A percentile compares a stretch with the other conserved stretches of the same genome.
Evolutionary conservation across 1,284 basidiomycete species (phyloP).

Genomic region (Bjerkandera adusta): DNA sequence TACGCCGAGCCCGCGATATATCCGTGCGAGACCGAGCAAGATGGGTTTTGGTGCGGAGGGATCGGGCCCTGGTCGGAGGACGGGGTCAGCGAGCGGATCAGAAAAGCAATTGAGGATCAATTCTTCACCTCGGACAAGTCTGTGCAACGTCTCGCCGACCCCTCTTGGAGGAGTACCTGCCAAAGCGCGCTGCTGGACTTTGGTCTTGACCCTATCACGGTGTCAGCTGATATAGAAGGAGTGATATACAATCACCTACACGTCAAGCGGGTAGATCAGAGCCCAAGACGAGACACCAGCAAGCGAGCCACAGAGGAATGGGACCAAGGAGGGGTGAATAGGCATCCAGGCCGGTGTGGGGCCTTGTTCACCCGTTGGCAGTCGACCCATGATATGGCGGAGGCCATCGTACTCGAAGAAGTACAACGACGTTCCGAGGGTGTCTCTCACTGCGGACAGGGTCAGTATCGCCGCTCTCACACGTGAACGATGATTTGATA

Average conservation of each 20-base stretch:
- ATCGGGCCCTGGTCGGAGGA: slow-evolving; percentile 60
- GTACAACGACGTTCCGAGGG: slow-evolving; percentile 79
- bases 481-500: slow-evolving; percentile 13
- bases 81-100: background rate
- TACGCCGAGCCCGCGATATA: slow-evolving; percentile 85
- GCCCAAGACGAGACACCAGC: slow-evolving; percentile 85
- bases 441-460: slow-evolving; percentile 63
- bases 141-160: slow-evolving; percentile 69
- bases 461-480: background rate
- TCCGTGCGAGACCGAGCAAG: slow-evolving; percentile 64
- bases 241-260: slow-evolving; percentile 46
- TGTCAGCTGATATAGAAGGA: background rate
- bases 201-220: slow-evolving; percentile 80
- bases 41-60: slow-evolving; percentile 69
- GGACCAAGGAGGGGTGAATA: slow-evolving; percentile 72
- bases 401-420: slow-evolving; percentile 88
- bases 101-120: background rate
- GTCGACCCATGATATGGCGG: slow-evolving; percentile 72
- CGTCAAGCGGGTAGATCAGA: slow-evolving; percentile 81
- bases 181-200: slow-evolving; percentile 86
- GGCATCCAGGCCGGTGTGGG: slow-evolving; percentile 75
- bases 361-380: slow-evolving; percentile 72
- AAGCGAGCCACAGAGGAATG: slow-evolving; percentile 83
- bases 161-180: slow-evolving; percentile 71
- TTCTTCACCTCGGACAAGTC: slow-evolving; percentile 68